Evolutionary conservation across 768 basidiomycete genomes (phyloP).

Genomic region (Austroboletus eburneus): DNA sequence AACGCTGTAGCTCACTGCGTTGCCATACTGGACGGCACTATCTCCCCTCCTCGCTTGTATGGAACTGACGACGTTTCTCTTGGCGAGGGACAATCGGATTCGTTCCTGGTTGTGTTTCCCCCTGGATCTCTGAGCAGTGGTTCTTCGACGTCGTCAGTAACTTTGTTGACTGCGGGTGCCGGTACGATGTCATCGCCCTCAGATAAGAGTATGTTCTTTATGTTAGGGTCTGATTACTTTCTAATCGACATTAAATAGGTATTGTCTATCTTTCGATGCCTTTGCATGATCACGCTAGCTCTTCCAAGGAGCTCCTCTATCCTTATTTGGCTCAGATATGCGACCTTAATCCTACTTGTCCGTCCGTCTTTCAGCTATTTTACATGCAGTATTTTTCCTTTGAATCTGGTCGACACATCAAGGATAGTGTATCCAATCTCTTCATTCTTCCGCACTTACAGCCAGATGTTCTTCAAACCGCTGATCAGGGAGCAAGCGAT

Average conservation of each 20-base stretch:
- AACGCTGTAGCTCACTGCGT: conserved; percentile 43
- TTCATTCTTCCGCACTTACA: conserved; percentile 24
- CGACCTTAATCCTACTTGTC: conserved; percentile 13
- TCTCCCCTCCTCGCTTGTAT: conserved; percentile 25
- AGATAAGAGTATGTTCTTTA: conserved; percentile 48
- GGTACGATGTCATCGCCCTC: conserved; percentile 70
- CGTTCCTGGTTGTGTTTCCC: conserved; percentile 70
- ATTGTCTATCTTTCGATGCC: conserved; percentile 58
- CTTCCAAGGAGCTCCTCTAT: conserved; percentile 41
- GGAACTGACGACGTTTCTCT: conserved; percentile 16
- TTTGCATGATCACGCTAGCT: conserved; percentile 21
- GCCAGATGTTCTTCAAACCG: conserved; percentile 44
- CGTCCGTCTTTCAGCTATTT: conserved; percentile 46
- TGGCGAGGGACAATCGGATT: conserved; percentile 42
- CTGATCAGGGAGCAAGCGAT: conserved; percentile 51
- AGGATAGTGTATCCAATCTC: conserved; percentile 4
- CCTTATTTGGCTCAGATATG: conserved; percentile 55
- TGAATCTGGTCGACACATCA: not conserved
- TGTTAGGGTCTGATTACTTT: not conserved
- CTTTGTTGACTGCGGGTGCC: conserved; percentile 65
- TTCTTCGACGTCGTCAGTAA: conserved; percentile 49
- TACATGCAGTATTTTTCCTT: conserved; percentile 44
- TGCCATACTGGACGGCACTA: conserved; percentile 41
- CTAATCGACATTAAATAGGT: conserved; percentile 36
- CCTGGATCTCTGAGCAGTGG: conserved; percentile 51